These are phyloP conservation scores for Suillus brevipes DNA, from an alignment of 768 basidiomycete genomes.

Conservation along the genomic window DNA sequence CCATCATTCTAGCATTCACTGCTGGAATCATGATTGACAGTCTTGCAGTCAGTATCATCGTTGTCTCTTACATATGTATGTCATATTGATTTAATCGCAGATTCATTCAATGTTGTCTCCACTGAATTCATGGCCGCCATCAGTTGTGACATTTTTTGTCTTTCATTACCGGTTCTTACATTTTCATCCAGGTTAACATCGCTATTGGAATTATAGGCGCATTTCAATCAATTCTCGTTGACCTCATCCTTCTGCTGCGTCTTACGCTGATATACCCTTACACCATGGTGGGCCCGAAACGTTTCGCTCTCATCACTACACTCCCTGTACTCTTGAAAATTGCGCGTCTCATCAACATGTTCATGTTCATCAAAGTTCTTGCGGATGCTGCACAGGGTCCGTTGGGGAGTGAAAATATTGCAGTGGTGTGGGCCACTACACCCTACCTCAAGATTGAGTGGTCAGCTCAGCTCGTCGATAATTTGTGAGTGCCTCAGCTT, in stretches of 20 bases:
- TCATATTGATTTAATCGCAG: background rate
- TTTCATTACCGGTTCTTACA: background rate
- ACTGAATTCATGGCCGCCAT: background rate
- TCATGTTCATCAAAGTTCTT: background rate
- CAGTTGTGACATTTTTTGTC: background rate
- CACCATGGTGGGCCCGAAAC: conserved; percentile 14
- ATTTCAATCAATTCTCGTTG: conserved; percentile 32
- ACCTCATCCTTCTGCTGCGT: conserved; percentile 40
- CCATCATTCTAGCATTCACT: conserved; percentile 17
- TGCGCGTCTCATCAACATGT: conserved; percentile 23
- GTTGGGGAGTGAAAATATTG: conserved; percentile 1
- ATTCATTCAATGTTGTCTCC: conserved; percentile 1
- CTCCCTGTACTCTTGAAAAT: conserved; percentile 33
- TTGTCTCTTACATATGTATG: conserved; percentile 9
- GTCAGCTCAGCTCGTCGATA: conserved; percentile 1
- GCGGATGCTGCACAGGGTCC: conserved; percentile 5
- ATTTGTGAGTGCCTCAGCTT: background rate
- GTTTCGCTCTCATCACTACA: conserved; percentile 23
- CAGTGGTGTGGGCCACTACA: conserved; percentile 7
- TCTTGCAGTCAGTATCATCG: background rate
- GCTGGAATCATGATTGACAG: conserved; percentile 7
- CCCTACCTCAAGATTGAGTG: conserved; percentile 5
- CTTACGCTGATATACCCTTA: conserved; percentile 38
- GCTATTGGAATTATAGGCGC: conserved; percentile 24
- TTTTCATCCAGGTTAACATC: conserved; percentile 16